Evolutionary conservation across 352 stramenopile species (phyloP).

Genomic region (Globisporangium camurandrum): DNA sequence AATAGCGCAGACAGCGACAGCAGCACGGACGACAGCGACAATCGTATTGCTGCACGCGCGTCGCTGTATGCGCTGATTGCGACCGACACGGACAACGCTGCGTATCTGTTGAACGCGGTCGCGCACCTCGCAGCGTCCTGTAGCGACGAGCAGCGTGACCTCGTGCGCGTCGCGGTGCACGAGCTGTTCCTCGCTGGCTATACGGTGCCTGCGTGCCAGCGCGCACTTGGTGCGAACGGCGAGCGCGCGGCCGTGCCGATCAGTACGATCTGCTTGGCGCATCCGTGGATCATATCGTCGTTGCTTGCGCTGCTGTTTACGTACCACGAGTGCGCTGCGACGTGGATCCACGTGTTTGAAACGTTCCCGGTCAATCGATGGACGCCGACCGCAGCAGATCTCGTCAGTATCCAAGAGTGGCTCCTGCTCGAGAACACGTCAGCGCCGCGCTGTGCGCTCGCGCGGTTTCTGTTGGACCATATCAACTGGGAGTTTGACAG

Average conservation of each 20-base stretch:
- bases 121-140: conserved; percentile 25
- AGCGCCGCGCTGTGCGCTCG: conserved; percentile 47
- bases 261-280: conserved; percentile 52
- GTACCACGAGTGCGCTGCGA: conserved; percentile 72
- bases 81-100: conserved; percentile 51
- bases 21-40: conserved; percentile 18
- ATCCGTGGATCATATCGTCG: conserved; percentile 56
- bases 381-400: conserved; percentile 52
- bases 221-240: conserved; percentile 35
- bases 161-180: conserved; percentile 51
- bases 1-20: conserved; percentile 15
- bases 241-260: conserved; percentile 43
- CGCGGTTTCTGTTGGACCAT: conserved; percentile 68
- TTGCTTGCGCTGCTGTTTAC: conserved; percentile 59
- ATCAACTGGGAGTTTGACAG: conserved; percentile 84
- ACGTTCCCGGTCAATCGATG: conserved; percentile 84
- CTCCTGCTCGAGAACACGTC: conserved; percentile 66
- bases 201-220: conserved; percentile 36
- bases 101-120: conserved; percentile 66
- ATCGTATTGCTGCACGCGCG: conserved; percentile 23
- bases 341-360: conserved; percentile 80
- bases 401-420: conserved; percentile 75
- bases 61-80: conserved; percentile 55
- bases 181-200: conserved; percentile 61
- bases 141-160: conserved; percentile 26